Evolutionary conservation across 768 basidiomycete genomes (phyloP).

Genomic region (Harrya chromipes): DNA sequence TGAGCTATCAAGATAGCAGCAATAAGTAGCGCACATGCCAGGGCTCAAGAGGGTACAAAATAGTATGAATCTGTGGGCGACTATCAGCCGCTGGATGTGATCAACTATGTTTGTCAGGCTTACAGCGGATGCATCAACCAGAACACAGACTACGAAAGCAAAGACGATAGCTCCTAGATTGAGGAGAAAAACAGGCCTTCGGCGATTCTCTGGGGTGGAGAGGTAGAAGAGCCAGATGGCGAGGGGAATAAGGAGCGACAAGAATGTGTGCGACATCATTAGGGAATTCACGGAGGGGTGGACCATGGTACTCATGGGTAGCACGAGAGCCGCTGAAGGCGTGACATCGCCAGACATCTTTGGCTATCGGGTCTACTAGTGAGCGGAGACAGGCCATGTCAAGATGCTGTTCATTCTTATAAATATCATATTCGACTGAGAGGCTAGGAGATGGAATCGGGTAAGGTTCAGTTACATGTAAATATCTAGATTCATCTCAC

Average conservation of each 20-base stretch:
- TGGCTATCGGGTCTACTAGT: neutral
- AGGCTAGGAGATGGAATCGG: no score
- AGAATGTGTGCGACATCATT: slow-evolving; percentile 23
- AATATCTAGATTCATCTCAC: no score
- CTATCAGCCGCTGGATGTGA: neutral
- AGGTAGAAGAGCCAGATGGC: slow-evolving; percentile 17
- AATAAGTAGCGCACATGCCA: neutral
- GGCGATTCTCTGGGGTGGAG: slow-evolving; percentile 14
- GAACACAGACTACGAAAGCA: slow-evolving; percentile 11
- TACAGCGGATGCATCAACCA: slow-evolving; percentile 13
- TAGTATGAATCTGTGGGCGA: slow-evolving; percentile 17
- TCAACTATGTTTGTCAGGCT: neutral
- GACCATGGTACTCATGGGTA: neutral
- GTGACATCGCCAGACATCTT: neutral
- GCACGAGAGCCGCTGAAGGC: neutral
- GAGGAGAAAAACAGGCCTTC: slow-evolving; percentile 20
- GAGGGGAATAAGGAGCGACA: slow-evolving; percentile 19
- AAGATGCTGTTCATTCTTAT: neutral
- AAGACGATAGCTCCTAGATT: slow-evolving; percentile 13
- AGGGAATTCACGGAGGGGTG: slow-evolving; percentile 16
- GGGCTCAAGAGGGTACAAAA: slow-evolving; percentile 21
- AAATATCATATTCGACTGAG: no score
- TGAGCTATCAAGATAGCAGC: neutral
- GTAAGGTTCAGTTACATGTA: no score
- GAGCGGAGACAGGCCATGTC: neutral